These are phyloP conservation scores for Ophiocordyceps camponoti-floridani DNA, from an alignment of 2,329 filamentous ascomycete species.

Conservation along the genomic window DNA sequence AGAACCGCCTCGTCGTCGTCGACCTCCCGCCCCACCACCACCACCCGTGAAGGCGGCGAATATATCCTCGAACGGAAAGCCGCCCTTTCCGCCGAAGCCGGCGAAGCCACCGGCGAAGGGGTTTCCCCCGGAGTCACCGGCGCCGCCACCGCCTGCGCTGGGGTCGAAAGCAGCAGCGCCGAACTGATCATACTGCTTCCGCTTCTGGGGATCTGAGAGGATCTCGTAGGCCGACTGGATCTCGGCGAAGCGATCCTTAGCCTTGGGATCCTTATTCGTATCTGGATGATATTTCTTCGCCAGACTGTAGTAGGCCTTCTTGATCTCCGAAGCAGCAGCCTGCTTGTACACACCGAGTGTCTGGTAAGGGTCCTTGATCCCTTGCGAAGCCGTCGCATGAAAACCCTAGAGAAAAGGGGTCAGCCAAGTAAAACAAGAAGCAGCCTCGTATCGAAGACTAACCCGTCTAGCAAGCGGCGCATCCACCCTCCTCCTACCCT, in stretches of 20 bases:
- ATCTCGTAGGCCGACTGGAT: slow-evolving; percentile 90
- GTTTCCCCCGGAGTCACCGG: slow-evolving; percentile 30
- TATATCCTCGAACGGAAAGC: slow-evolving; percentile 81
- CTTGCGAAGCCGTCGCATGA: slow-evolving; percentile 37
- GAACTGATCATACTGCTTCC: slow-evolving; percentile 79
- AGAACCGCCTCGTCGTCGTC: slow-evolving; percentile 22
- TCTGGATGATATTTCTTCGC: slow-evolving; percentile 97
- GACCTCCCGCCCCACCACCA: slow-evolving; percentile 12
- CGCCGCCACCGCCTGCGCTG: slow-evolving; percentile 39
- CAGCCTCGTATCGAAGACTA: slow-evolving; percentile 3
- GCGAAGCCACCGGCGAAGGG: slow-evolving; percentile 47
- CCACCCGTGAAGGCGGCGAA: slow-evolving; percentile 68
- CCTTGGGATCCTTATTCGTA: slow-evolving; percentile 86
- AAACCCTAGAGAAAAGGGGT: slow-evolving; percentile 24
- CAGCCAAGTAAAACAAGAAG: not conserved
- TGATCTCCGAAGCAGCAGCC: slow-evolving; percentile 77
- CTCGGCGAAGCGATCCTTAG: slow-evolving; percentile 88
- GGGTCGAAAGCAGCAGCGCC: slow-evolving; percentile 80
- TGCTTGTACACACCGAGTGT: slow-evolving; percentile 68
- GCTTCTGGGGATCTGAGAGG: slow-evolving; percentile 82
- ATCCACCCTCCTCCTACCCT: slow-evolving; percentile 4
- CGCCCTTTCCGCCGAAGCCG: slow-evolving; percentile 38
- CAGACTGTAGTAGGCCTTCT: slow-evolving; percentile 94
- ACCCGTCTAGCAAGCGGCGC: slow-evolving; percentile 10
- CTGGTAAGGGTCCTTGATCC: slow-evolving; percentile 66